phyloP scores from a whole-genome alignment of 371 early-diverging fungal species.

The Circinella minor region DNA sequence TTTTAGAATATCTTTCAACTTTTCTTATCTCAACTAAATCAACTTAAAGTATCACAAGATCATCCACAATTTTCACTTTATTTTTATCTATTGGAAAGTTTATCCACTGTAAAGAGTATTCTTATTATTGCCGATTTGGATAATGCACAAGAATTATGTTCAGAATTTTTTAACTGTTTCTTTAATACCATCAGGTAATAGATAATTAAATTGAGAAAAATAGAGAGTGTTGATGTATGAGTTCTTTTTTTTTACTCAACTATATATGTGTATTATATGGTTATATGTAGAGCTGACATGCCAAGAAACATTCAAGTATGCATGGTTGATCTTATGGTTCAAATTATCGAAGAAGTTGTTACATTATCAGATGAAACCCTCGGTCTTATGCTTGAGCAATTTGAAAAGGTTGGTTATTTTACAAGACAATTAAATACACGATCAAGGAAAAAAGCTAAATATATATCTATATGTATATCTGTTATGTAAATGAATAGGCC shows the following conservation, averaged over 20 bases:
- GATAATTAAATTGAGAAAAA: too few species aligned
- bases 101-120: constrained; percentile 85
- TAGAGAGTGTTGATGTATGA: too few species aligned
- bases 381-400: constrained; percentile 80
- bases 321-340: constrained; percentile 84
- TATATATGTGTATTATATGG: too few species aligned
- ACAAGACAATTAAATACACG: not conserved
- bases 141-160: constrained; percentile 31
- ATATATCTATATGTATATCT: not conserved
- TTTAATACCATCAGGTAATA: constrained; percentile 10
- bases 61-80: constrained; percentile 71
- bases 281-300: constrained; percentile 60
- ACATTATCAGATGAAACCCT: constrained; percentile 76
- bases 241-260: too few species aligned
- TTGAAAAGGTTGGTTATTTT: constrained; percentile 55
- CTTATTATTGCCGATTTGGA: constrained; percentile 63
- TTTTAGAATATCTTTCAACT: constrained; percentile 77
- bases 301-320: constrained; percentile 79
- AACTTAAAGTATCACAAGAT: constrained; percentile 57
- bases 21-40: constrained; percentile 75
- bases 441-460: not conserved
- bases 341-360: constrained; percentile 79
- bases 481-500: not conserved
- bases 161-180: constrained; percentile 27
- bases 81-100: constrained; percentile 85